A percentile compares a stretch with the other conserved stretches of the same genome.
Evolutionary conservation across 176 grass and related monocot species (phyloP).

Genomic region (Carex pumila): DNA sequence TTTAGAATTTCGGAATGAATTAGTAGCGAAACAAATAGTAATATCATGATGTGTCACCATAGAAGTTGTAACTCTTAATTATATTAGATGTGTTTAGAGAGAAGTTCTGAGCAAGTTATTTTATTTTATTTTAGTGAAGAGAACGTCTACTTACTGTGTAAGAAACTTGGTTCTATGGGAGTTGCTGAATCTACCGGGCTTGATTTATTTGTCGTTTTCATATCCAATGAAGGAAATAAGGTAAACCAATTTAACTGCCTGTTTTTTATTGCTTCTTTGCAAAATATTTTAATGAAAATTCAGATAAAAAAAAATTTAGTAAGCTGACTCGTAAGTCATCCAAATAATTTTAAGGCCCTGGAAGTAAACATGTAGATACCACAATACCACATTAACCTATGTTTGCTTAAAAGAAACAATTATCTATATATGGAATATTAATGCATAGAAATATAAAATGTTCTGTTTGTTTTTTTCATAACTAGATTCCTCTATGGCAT

Average conservation of each 20-base stretch:
- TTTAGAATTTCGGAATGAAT: background rate
- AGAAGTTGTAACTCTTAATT: background rate
- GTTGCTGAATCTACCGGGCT: constrained; percentile 38
- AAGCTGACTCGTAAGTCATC: background rate
- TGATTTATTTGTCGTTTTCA: constrained; percentile 80
- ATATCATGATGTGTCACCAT: background rate
- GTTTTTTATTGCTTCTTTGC: background rate
- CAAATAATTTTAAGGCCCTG: background rate
- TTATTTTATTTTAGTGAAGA: constrained; percentile 47
- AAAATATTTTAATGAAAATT: background rate
- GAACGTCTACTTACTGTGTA: constrained; percentile 84
- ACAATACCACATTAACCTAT: background rate
- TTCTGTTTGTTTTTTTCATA: background rate
- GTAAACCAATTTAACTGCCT: constrained; percentile 14
- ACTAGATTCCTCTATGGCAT: constrained; percentile 80
- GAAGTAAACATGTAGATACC: background rate
- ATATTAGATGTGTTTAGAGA: background rate
- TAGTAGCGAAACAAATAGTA: background rate
- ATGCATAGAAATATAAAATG: background rate
- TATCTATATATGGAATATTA: background rate
- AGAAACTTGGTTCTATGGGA: constrained; percentile 50
- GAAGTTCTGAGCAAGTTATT: background rate
- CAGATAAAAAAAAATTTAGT: background rate
- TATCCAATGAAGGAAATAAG: constrained; percentile 74
- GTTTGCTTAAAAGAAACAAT: background rate